Percentiles rank a stretch among this genome's conserved stretches.
Conservation (phyloP, 805 yeast genomes). For the Kazachstania taianensis region DNA sequence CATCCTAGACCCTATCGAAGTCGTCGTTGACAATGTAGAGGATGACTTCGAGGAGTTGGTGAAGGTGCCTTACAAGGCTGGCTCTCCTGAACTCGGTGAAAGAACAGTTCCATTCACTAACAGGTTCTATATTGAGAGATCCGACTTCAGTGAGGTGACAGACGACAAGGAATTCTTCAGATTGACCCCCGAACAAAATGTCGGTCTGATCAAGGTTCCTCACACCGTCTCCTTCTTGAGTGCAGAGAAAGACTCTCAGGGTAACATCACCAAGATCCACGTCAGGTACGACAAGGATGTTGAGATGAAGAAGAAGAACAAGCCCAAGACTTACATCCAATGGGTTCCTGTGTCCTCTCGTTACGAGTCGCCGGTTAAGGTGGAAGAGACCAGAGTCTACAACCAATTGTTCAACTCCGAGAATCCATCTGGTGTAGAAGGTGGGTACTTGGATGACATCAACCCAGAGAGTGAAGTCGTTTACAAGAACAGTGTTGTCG, state of each 20-base stretch:
- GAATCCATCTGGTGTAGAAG: conserved; percentile 81
- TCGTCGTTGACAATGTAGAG: conserved; percentile 69
- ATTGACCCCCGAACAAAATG: conserved; percentile 87
- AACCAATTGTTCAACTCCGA: conserved; percentile 83
- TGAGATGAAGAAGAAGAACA: no score
- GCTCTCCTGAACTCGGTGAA: conserved; percentile 65
- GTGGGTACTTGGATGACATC: conserved; percentile 78
- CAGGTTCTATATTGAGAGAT: conserved; percentile 71
- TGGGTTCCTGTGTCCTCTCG: conserved; percentile 77
- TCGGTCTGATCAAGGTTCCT: conserved; percentile 89
- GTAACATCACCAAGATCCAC: conserved; percentile 58
- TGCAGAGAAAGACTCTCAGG: conserved; percentile 46
- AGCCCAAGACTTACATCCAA: conserved; percentile 94
- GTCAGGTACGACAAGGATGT: conserved; percentile 73
- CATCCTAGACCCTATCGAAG: conserved; percentile 76
- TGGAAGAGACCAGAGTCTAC: conserved; percentile 76
- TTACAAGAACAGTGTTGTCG: conserved; percentile 57
- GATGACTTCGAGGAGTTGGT: conserved; percentile 64
- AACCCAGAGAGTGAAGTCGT: conserved; percentile 71
- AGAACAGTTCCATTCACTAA: conserved; percentile 69
- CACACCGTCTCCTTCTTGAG: conserved; percentile 63
- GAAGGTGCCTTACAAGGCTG: conserved; percentile 85
- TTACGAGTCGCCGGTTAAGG: conserved; percentile 49
- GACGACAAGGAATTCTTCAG: conserved; percentile 69
- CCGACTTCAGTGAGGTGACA: conserved; percentile 68